phyloP scores from a whole-genome alignment of 2,329 filamentous ascomycete species.

The Ilyonectria mors-panacis region DNA sequence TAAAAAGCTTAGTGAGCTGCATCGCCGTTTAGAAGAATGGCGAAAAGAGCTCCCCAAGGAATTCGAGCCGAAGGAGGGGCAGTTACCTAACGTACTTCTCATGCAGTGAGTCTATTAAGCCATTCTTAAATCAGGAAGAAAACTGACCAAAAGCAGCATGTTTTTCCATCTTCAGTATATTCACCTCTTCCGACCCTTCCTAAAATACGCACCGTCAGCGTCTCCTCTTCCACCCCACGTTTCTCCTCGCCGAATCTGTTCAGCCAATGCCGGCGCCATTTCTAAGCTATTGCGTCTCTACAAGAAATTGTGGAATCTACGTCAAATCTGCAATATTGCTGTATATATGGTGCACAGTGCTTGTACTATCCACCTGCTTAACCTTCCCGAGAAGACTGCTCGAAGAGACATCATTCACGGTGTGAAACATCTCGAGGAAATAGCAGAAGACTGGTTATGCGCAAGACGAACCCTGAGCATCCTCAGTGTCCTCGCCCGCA shows the following conservation, averaged over 20 bases:
- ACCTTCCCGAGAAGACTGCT: constrained; percentile 92
- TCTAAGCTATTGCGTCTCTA: constrained; percentile 96
- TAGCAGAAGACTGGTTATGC: constrained; percentile 94
- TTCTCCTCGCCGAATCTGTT: constrained; percentile 91
- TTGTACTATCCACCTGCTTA: constrained; percentile 94
- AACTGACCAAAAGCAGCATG: constrained; percentile 75
- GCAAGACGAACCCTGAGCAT: constrained; percentile 89
- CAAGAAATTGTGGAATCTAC: constrained; percentile 90
- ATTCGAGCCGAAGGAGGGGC: constrained; percentile 90
- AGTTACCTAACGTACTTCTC: constrained; percentile 84
- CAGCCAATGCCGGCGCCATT: constrained; percentile 88
- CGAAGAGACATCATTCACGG: constrained; percentile 92
- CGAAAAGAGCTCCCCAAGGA: constrained; percentile 86
- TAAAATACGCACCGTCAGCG: constrained; percentile 86
- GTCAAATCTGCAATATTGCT: constrained; percentile 96
- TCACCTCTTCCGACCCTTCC: constrained; percentile 93
- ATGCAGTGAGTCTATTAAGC: constrained; percentile 79
- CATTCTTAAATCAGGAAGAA: background rate
- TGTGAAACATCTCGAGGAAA: constrained; percentile 92
- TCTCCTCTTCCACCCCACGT: constrained; percentile 90
- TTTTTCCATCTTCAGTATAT: constrained; percentile 97
- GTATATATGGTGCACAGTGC: constrained; percentile 97
- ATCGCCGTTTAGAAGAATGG: constrained; percentile 92
- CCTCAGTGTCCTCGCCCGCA: constrained; percentile 85
- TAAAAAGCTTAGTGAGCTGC: constrained; percentile 93